Percentiles rank a stretch among this genome's conserved stretches.
phyloP scores from a whole-genome alignment of 2,329 filamentous ascomycete species.

The Berkeleyomyces basicola region DNA sequence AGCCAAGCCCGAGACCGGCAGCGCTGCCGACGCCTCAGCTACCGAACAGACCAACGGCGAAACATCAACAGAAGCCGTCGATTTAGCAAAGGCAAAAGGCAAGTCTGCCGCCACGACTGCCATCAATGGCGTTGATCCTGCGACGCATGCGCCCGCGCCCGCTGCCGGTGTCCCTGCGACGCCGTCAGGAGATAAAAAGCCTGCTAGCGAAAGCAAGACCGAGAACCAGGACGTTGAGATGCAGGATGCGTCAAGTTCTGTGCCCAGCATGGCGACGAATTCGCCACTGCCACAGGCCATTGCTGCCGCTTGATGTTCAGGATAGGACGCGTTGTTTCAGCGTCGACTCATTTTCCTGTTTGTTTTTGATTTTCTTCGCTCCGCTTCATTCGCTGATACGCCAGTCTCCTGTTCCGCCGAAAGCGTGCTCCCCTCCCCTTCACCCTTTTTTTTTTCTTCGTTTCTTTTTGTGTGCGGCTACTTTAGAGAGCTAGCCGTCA shows the following conservation, averaged over 20 bases:
- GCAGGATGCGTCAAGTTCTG: slow-evolving; percentile 37
- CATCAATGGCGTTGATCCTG: not conserved
- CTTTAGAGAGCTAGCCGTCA: not conserved
- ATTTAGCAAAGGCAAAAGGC: slow-evolving; percentile 28
- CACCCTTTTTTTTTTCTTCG: not conserved
- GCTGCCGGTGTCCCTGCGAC: not conserved
- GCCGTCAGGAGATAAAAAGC: slow-evolving; percentile 35
- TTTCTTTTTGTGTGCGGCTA: not conserved
- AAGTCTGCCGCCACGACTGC: not conserved
- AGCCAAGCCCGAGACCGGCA: slow-evolving; percentile 31
- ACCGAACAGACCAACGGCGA: not conserved
- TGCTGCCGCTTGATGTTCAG: slow-evolving; percentile 21
- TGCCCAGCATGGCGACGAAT: slow-evolving; percentile 33
- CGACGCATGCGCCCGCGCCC: not conserved
- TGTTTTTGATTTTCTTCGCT: not conserved
- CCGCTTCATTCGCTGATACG: not conserved
- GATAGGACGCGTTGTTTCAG: not conserved
- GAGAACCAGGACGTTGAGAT: slow-evolving; percentile 35
- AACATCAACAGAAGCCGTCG: not conserved
- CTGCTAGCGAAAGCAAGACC: slow-evolving; percentile 34
- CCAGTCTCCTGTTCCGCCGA: not conserved
- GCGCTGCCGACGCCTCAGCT: slow-evolving; percentile 21
- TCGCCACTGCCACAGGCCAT: slow-evolving; percentile 36
- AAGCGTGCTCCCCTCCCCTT: not conserved
- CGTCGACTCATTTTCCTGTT: not conserved